Evolutionary conservation across 768 basidiomycete genomes (phyloP).

Genomic region (Tulasnella sp.): DNA sequence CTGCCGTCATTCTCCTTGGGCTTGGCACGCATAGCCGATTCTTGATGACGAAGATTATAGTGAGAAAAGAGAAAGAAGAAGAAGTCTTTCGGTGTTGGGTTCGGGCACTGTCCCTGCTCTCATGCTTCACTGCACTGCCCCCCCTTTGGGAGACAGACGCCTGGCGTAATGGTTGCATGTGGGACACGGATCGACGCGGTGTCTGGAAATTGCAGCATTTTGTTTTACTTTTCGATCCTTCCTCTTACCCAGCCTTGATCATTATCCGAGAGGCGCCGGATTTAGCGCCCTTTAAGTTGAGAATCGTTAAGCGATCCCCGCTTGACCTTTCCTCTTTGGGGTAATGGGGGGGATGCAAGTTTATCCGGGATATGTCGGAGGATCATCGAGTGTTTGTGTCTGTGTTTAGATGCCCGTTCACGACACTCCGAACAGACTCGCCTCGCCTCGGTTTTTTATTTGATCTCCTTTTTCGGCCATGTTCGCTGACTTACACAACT

Average conservation of each 20-base stretch:
- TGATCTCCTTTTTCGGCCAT: neutral
- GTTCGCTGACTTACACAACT: neutral
- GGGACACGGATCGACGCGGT: neutral
- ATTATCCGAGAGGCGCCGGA: neutral
- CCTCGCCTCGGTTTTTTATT: neutral
- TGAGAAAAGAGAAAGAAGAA: neutral
- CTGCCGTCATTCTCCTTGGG: neutral
- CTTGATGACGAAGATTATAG: neutral
- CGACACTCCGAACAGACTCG: constrained; percentile 19
- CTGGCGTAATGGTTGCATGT: neutral
- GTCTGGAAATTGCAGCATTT: neutral
- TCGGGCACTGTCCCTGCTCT: neutral
- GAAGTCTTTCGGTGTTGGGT: neutral
- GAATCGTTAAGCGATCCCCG: neutral
- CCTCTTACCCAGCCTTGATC: neutral
- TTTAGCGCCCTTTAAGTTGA: neutral
- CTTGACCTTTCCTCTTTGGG: neutral
- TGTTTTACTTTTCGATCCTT: neutral
- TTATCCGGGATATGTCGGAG: neutral
- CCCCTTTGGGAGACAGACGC: constrained; percentile 8
- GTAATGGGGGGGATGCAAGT: neutral
- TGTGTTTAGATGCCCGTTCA: constrained; percentile 35
- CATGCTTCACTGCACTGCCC: neutral
- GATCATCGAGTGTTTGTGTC: neutral
- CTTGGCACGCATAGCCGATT: neutral